A percentile compares a stretch with the other conserved stretches of the same genome.
These are phyloP conservation scores for Entophlyctis luteolus DNA, from an alignment of 192 early-diverging fungal species.

Conservation along the genomic window DNA sequence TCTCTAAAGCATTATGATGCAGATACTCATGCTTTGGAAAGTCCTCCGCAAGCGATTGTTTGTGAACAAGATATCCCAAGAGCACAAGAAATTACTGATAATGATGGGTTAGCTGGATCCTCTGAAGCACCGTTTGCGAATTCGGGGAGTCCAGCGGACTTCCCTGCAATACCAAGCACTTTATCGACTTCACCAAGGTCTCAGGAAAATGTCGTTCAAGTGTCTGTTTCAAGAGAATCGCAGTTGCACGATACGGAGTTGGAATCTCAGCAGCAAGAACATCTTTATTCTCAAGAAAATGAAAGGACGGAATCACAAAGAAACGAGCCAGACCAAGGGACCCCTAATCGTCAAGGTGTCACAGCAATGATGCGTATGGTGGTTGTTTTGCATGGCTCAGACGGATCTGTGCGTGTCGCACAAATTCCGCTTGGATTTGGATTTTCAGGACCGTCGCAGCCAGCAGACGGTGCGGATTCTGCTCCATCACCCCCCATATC, in stretches of 20 bases:
- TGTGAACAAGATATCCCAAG: background rate
- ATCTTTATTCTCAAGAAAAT: too few species aligned
- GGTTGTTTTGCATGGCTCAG: background rate
- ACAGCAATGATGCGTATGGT: background rate
- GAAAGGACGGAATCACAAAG: too few species aligned
- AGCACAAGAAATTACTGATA: too few species aligned
- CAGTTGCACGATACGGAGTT: background rate
- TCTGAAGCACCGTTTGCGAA: background rate
- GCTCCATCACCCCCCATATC: background rate
- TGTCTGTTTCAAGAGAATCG: background rate
- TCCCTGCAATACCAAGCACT: background rate
- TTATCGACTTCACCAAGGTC: background rate
- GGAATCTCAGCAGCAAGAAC: background rate
- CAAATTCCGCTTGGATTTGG: background rate
- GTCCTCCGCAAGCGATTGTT: background rate
- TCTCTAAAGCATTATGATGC: too few species aligned
- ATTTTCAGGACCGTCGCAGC: too few species aligned
- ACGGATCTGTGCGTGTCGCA: background rate
- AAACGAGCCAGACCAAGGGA: too few species aligned
- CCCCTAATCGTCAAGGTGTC: too few species aligned
- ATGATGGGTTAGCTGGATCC: background rate
- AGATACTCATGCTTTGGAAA: background rate
- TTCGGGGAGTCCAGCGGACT: background rate
- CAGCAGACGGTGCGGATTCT: background rate
- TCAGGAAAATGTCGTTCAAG: background rate